Evolutionary conservation across 495 filamentous ascomycete genomes (phyloP).

Genomic region (Clohesyomyces aquaticus): DNA sequence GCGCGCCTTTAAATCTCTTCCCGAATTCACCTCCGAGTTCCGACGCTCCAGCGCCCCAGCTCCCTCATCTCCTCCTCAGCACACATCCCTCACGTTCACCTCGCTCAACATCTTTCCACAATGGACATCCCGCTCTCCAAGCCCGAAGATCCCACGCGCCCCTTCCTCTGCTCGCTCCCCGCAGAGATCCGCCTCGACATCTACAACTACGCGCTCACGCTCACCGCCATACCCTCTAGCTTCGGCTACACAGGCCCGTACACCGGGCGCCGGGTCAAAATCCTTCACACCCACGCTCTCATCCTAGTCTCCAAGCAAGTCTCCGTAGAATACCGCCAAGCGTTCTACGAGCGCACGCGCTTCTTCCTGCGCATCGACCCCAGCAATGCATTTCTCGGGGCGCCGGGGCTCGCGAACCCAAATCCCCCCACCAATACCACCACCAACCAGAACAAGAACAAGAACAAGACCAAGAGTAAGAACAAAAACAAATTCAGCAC

Average conservation of each 20-base stretch:
- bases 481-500: no score
- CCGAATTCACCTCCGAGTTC: no score
- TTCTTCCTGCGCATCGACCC: conserved; percentile 29
- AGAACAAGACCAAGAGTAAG: background rate
- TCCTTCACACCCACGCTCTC: conserved; percentile 17
- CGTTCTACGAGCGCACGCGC: conserved; percentile 32
- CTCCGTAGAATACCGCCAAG: conserved; percentile 22
- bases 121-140: no score
- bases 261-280: background rate
- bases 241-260: conserved; percentile 13
- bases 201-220: conserved; percentile 8
- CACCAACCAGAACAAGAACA: background rate
- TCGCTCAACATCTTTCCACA: no score
- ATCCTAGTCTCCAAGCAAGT: conserved; percentile 18
- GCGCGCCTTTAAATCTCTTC: no score
- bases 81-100: no score
- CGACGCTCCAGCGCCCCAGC: no score
- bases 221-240: background rate
- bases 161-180: conserved; percentile 14
- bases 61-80: no score
- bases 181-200: conserved; percentile 17
- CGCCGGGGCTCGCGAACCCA: conserved; percentile 1
- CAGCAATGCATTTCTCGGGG: conserved; percentile 5
- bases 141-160: no score
- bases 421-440: background rate